These are phyloP conservation scores for Thielaviopsis ethacetica DNA, from an alignment of 2,329 filamentous ascomycete genomes.

Conservation along the genomic window DNA sequence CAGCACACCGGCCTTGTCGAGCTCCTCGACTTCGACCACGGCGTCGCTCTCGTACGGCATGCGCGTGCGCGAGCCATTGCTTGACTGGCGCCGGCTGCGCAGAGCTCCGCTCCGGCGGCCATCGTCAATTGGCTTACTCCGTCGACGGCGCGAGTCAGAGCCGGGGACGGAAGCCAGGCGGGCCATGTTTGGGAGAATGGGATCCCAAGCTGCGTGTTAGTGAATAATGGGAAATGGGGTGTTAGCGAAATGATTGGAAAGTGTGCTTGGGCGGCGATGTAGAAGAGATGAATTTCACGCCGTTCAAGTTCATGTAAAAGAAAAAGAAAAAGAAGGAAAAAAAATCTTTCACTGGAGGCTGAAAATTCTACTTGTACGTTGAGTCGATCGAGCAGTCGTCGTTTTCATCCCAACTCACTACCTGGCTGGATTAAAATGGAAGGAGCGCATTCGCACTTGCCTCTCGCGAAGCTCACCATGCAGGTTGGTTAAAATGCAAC, in stretches of 20 bases:
- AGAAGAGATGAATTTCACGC: not conserved
- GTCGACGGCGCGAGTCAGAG: not conserved
- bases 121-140: not conserved
- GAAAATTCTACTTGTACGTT: not conserved
- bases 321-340: not conserved
- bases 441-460: not conserved
- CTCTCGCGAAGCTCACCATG: not conserved
- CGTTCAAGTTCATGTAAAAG: not conserved
- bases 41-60: not conserved
- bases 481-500: not conserved
- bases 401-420: not conserved
- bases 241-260: no score
- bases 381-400: not conserved
- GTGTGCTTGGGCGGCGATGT: no score
- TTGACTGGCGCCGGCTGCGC: not conserved
- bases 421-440: not conserved
- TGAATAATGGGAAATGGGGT: no score
- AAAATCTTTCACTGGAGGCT: not conserved
- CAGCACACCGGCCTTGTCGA: constrained; percentile 23
- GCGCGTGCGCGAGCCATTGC: not conserved
- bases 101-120: no score
- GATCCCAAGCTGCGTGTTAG: not conserved
- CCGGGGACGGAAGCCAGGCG: not conserved
- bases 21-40: constrained; percentile 20
- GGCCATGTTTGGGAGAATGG: not conserved